Evolutionary conservation across 2,329 filamentous ascomycete genomes (phyloP), one percentile per base, ranked within the genome.

Genomic region (Talaromyces sp.): DNA sequence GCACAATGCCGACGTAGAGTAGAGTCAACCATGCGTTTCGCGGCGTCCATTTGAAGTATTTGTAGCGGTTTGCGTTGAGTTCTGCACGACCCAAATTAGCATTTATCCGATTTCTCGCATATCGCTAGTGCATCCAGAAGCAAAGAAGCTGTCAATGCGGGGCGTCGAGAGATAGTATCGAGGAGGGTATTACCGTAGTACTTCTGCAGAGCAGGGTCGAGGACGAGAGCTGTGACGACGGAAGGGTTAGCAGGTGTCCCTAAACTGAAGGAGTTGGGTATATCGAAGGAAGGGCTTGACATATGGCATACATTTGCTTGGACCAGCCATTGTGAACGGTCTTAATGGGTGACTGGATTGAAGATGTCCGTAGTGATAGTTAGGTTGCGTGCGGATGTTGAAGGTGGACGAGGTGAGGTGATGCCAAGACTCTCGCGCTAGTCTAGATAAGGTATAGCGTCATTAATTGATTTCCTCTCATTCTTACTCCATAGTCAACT

Each of bases 31-130:
- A 88, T 35, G 92, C 92, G 54, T 92, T 96, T 74, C 90, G 86
- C 61, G 88, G 86, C 41, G 90, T 98, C 92, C 92, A 98, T 79
- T 92, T 87, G 86, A 98, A 99, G 86, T 92, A 97, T 82, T 92
- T 92, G 86, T 93, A 90, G 70, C 95, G 90, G 83, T 91, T 92
- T 74, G 86, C 83, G 74, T 86, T 87, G 88, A 97, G 91, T 78
- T 90, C 93, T 97, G 73, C 14, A 13, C 11, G 3, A 13, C 19
- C 13, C 59, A 13, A 45, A 13, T 52, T 16, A 52, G 49, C 4
- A 9, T 54, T 11, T 5, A 13, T 11, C n/a, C 50, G 22, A 13
- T 3, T 22, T 8, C 35, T 13, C n/a, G 9, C 10, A n/a, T 10
- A 19, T 37, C 1, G 1, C 6, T 13, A 22, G 2, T 56, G 16